Conservation (phyloP, 2,329 filamentous ascomycete genomes). For the Aspergillus udagawae region DNA sequence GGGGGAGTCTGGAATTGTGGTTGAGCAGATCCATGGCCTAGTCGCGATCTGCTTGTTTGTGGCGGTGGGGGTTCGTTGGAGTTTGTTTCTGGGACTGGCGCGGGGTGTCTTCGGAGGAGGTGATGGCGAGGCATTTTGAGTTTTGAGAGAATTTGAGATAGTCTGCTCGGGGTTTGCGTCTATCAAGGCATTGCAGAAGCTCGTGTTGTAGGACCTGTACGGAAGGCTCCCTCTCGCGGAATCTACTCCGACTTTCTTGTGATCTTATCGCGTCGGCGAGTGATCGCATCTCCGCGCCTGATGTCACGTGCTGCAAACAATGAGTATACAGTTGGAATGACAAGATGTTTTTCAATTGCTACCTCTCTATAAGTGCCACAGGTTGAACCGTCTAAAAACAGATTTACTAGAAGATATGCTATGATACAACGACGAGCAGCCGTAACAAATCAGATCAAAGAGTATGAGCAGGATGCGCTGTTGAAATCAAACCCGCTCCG, state of each 20-base stretch:
- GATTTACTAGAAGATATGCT: conserved; percentile 4
- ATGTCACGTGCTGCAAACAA: not conserved
- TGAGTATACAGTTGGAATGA: not conserved
- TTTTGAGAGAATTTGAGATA: not conserved
- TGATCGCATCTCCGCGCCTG: not conserved
- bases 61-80: conserved; percentile 8
- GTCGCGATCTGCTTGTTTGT: conserved; percentile 5
- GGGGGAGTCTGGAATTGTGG: conserved; percentile 32
- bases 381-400: not conserved
- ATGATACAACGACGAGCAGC: conserved; percentile 6
- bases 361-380: not conserved
- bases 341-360: not conserved
- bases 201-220: not conserved
- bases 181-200: not conserved
- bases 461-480: not conserved
- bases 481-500: not conserved
- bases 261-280: not conserved
- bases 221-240: not conserved
- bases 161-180: not conserved
- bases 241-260: not conserved
- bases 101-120: conserved; percentile 12
- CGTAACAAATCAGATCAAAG: not conserved
- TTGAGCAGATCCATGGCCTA: conserved; percentile 10
- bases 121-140: conserved; percentile 21
- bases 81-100: not conserved